Conservation (phyloP, 129 eudicot species). For the Arctium minus region DNA sequence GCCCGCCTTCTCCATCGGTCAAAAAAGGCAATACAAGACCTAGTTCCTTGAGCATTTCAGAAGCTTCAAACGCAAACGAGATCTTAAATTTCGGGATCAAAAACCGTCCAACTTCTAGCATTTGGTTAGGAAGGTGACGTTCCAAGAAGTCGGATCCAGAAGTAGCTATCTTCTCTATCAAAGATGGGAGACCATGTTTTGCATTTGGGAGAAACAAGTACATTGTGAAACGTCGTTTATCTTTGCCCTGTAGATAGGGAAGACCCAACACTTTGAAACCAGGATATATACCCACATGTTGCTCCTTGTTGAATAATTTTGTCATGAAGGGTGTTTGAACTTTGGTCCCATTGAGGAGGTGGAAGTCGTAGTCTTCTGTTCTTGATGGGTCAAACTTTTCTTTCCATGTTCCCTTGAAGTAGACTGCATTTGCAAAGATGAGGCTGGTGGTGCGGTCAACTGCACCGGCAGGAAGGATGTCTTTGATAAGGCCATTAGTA, state of each 20-base stretch:
- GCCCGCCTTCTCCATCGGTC: conserved; percentile 1
- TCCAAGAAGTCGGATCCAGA: conserved; percentile 23
- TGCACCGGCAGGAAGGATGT: conserved; percentile 14
- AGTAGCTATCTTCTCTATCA: conserved; percentile 17
- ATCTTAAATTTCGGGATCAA: conserved; percentile 43
- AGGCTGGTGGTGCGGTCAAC: neutral
- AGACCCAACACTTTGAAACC: conserved; percentile 44
- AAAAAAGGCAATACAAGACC: conserved; percentile 36
- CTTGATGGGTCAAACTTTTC: conserved; percentile 15
- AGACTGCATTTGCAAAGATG: conserved; percentile 41
- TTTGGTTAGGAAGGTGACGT: conserved; percentile 4
- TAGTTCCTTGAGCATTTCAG: conserved; percentile 14
- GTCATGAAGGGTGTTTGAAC: conserved; percentile 48
- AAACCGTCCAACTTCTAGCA: conserved; percentile 3
- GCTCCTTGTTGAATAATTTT: neutral
- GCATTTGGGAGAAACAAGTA: conserved; percentile 45
- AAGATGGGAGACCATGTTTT: conserved; percentile 30
- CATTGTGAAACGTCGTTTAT: conserved; percentile 40
- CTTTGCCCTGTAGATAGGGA: conserved; percentile 35
- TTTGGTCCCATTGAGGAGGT: conserved; percentile 31
- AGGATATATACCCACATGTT: conserved; percentile 25
- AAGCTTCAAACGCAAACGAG: conserved; percentile 19
- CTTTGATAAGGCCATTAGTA: conserved; percentile 36
- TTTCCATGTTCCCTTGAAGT: conserved; percentile 54
- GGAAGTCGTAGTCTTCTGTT: conserved; percentile 29